Conservation (phyloP, 306 rosid genomes). For the Nissolia schottii region DNA sequence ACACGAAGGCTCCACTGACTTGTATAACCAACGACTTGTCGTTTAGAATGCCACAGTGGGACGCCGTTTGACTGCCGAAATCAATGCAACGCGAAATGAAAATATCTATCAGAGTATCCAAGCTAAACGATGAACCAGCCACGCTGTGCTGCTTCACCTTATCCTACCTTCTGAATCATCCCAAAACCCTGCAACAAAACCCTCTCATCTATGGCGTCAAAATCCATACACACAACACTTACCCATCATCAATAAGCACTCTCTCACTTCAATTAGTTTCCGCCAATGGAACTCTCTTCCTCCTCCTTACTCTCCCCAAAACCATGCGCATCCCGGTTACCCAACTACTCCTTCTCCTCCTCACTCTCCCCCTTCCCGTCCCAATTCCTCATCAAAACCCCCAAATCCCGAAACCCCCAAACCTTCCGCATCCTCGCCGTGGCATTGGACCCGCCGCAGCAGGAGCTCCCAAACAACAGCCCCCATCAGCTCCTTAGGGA, state of each 20-base stretch:
- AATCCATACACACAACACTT: not conserved
- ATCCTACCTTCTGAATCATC: slow-evolving; percentile 14
- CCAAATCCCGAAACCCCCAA: slow-evolving; percentile 23
- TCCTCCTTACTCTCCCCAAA: slow-evolving; percentile 41
- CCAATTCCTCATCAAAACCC: slow-evolving; percentile 30
- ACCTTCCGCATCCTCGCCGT: slow-evolving; percentile 49
- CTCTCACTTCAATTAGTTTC: not conserved
- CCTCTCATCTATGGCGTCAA: slow-evolving; percentile 18
- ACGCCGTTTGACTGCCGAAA: not conserved
- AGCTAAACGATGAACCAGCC: not conserved
- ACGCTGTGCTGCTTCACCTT: slow-evolving; percentile 14
- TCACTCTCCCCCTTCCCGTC: slow-evolving; percentile 51
- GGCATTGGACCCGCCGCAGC: slow-evolving; percentile 58
- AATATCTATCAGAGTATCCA: slow-evolving; percentile 9
- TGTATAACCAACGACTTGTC: not conserved
- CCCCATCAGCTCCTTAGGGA: slow-evolving; percentile 90
- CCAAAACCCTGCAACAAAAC: slow-evolving; percentile 39
- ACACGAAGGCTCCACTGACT: too few species aligned
- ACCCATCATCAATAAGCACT: not conserved
- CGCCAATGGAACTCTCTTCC: slow-evolving; percentile 74
- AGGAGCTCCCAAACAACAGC: slow-evolving; percentile 63
- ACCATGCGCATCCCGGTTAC: slow-evolving; percentile 33
- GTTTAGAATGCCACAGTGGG: not conserved
- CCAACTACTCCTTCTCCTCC: slow-evolving; percentile 49
- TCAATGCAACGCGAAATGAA: not conserved